Evolutionary conservation across 306 rosid species (phyloP).

Genomic region (Luffa acutangula): DNA sequence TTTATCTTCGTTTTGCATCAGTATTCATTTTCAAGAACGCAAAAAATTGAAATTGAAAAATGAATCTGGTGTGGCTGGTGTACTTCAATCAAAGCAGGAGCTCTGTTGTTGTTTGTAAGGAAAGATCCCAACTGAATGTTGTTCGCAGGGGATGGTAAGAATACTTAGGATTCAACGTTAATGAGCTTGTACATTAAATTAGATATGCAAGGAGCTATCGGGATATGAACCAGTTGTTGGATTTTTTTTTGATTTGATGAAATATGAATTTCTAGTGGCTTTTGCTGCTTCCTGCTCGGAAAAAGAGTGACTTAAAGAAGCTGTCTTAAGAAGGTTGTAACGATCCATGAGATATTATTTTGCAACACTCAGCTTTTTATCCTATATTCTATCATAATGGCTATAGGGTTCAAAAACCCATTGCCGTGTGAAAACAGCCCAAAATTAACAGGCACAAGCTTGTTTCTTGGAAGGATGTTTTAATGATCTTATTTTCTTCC

Average conservation of each 20-base stretch:
- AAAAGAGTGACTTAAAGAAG: not conserved
- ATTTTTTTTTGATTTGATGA: not conserved
- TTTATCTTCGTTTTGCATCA: not conserved
- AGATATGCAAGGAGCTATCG: not conserved
- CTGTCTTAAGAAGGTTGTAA: not conserved
- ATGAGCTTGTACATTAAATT: not conserved
- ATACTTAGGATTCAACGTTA: not conserved
- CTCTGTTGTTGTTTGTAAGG: not conserved
- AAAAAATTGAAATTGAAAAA: not conserved
- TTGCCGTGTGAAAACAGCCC: not conserved
- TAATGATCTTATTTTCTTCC: not conserved
- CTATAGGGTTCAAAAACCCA: not conserved
- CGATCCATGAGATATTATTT: not conserved
- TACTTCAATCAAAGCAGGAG: not conserved
- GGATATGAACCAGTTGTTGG: not conserved
- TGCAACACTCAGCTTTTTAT: not conserved
- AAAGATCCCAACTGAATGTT: constrained; percentile 2
- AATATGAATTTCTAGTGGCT: not conserved
- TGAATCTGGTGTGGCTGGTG: not conserved
- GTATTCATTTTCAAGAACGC: not conserved
- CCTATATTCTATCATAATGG: not conserved
- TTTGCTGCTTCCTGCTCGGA: not conserved
- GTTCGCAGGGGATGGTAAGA: not conserved
- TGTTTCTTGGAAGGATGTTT: not conserved
- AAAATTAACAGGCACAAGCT: not conserved